Base-by-base conservation (phyloP, 2,329 filamentous ascomycete species). In the Venturia pyrina region DNA sequence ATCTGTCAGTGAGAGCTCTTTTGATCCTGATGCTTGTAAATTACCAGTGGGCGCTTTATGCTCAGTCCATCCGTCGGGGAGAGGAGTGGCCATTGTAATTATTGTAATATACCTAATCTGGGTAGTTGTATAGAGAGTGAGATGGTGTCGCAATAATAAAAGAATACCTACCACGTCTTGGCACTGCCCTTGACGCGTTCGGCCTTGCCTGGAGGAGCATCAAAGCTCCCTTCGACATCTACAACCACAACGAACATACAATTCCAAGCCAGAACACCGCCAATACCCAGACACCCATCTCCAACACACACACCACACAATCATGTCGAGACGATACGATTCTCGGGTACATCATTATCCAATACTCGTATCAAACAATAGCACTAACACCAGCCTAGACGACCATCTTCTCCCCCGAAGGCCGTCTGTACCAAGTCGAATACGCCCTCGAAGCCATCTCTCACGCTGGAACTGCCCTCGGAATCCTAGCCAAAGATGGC, bases 361-460 rank as follows among this genome's bases (percentile, higher is more conserved):
- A 56, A 24, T 65, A 63, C 62, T 44, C 24, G 63, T 69, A 64
- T 50, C 67, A 37, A 40, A n/a, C 63, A 41, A 43, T 64, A 65
- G 21, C 34, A 40, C 48, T 66, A 50, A 69, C 73, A 74, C 72
- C 40, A 24, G 34, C 28, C 57, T 73, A 96, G 93, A 99, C 95
- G 73, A 99, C 95, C 77, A 99, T 99, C 85, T 99, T 99, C 87
- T 99, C 95, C 68, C 95, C 95, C 68, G 95, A 99, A 82, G 95
- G 95, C 70, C 93, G 95, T 75, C 86, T 99, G 68, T 99, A 99
- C 80, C 95, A 99, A 81, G 95, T 99, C 73, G 95, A 99, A 86
- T 99, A 99, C 84, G 96, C 95, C 34, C 87, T 99, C 64, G 95
- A 99, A 79, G 95, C 95, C 76, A 99, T 99, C 76, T 99, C 95